Evolutionary conservation across 441 rosid species (phyloP).

Genomic region (Bocquillonia castaneifolia): DNA sequence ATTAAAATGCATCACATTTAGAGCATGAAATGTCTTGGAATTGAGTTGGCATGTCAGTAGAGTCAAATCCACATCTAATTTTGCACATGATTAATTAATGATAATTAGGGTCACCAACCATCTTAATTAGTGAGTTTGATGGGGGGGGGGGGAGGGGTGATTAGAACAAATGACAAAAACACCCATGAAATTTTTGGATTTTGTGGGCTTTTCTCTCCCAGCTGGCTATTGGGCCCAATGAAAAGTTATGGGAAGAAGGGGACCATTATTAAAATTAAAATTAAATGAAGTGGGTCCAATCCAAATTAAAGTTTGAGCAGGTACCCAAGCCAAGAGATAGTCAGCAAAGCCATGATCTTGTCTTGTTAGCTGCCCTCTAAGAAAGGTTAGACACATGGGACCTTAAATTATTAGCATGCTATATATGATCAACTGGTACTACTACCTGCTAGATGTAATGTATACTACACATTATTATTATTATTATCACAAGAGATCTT

Average conservation of each 20-base stretch:
- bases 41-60: slow-evolving; percentile 25
- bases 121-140: neutral
- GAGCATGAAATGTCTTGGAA: neutral
- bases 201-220: slow-evolving; percentile 23
- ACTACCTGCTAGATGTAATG: neutral
- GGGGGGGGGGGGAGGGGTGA: neutral
- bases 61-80: slow-evolving; percentile 21
- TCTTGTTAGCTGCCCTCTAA: neutral
- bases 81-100: slow-evolving; percentile 28
- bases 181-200: neutral
- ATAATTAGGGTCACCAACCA: slow-evolving; percentile 19
- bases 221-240: slow-evolving; percentile 23
- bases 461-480: too few species aligned
- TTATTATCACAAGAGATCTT: slow-evolving; percentile 9
- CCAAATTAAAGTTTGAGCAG: slow-evolving; percentile 1
- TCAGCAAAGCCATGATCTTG: slow-evolving; percentile 1
- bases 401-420: neutral
- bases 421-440: too few species aligned
- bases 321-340: slow-evolving; percentile 14
- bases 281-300: slow-evolving; percentile 5
- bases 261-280: neutral
- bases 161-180: neutral
- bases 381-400: slow-evolving; percentile 24
- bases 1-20: neutral
- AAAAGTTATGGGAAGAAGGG: neutral